phyloP scores from a whole-genome alignment of 1,139 yeast genomes.

The Meyerozyma sp. region DNA sequence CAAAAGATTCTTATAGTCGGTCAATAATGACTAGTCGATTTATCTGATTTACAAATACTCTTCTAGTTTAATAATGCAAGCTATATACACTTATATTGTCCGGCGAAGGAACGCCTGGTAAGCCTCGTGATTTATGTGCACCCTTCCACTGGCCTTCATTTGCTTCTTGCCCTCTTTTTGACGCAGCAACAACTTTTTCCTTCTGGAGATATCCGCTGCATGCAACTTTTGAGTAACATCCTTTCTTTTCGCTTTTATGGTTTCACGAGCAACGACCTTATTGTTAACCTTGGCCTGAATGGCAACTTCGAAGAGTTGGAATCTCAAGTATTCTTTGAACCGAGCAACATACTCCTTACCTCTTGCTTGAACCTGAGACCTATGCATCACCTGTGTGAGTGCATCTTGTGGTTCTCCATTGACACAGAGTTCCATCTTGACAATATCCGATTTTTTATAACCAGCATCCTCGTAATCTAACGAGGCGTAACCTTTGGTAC shows the following conservation, averaged over 20 bases:
- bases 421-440: slow-evolving; percentile 82
- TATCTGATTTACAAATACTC: no score
- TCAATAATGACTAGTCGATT: neutral
- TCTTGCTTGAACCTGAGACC: slow-evolving; percentile 62
- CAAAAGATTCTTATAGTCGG: slow-evolving; percentile 51
- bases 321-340: slow-evolving; percentile 71
- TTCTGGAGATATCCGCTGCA: slow-evolving; percentile 88
- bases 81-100: slow-evolving; percentile 12
- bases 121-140: slow-evolving; percentile 78
- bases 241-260: slow-evolving; percentile 87
- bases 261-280: slow-evolving; percentile 83
- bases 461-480: slow-evolving; percentile 94
- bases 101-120: slow-evolving; percentile 61
- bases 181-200: slow-evolving; percentile 79
- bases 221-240: slow-evolving; percentile 90
- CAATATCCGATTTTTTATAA: slow-evolving; percentile 71
- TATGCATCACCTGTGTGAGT: slow-evolving; percentile 82
- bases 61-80: neutral
- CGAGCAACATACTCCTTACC: slow-evolving; percentile 82
- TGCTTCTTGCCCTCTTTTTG: slow-evolving; percentile 93
- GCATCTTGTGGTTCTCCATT: slow-evolving; percentile 93
- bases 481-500: slow-evolving; percentile 89
- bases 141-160: slow-evolving; percentile 75
- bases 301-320: slow-evolving; percentile 87
- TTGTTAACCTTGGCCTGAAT: slow-evolving; percentile 88